Evolutionary conservation across 116 monocot genomes (phyloP).

Genomic region (Thalassia testudinum): DNA sequence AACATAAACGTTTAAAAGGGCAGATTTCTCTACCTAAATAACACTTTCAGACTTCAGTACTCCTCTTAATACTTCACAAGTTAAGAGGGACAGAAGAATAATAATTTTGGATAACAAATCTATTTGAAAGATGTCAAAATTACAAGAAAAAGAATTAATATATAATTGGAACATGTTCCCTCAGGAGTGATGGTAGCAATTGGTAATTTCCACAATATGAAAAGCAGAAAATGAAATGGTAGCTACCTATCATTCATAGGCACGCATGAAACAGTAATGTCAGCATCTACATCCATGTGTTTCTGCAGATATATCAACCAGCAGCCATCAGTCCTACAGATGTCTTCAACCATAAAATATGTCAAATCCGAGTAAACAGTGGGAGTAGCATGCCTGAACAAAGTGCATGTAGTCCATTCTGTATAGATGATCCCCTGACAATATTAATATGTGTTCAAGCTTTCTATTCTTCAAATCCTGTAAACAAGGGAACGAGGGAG

Average conservation of each 20-base stretch:
- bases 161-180: not conserved
- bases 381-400: conserved; percentile 24
- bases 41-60: no score
- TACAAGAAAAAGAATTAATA: not conserved
- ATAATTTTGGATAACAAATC: not conserved
- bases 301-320: conserved; percentile 25
- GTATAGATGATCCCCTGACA: conserved; percentile 69
- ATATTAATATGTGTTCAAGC: conserved; percentile 50
- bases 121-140: not conserved
- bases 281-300: conserved; percentile 56
- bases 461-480: conserved; percentile 44
- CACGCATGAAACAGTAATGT: conserved; percentile 67
- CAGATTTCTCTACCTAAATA: no score
- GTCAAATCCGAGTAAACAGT: not conserved
- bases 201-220: not conserved
- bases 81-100: no score
- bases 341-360: no score
- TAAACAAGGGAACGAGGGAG: not conserved
- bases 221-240: not conserved
- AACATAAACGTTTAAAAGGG: no score
- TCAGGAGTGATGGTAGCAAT: not conserved
- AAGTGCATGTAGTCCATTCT: conserved; percentile 81
- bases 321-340: no score
- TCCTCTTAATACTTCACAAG: no score
- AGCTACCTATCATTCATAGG: conserved; percentile 53